phyloP scores from a whole-genome alignment of 202 grass and related monocot species.

The Bolboschoenoplectus hybrid region DNA sequence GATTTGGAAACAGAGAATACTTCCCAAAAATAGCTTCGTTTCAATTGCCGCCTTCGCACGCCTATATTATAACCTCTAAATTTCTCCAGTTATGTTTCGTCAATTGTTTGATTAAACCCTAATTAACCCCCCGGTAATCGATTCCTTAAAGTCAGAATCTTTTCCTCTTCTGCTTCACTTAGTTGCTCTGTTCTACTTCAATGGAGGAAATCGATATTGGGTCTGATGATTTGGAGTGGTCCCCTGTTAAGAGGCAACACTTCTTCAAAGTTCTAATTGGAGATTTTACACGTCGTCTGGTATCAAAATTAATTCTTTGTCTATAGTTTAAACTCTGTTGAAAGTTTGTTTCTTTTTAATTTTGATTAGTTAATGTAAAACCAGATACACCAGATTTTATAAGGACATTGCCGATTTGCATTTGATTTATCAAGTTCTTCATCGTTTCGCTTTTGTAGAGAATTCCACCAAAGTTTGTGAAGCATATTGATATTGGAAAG shows the following conservation, averaged over 20 bases:
- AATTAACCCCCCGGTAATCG: neutral
- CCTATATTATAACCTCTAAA: neutral
- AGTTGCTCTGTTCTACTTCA: constrained; percentile 19
- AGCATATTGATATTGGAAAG: constrained; percentile 64
- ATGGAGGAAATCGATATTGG: neutral
- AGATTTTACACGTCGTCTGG: constrained; percentile 71
- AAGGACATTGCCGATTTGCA: neutral
- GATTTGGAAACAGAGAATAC: neutral
- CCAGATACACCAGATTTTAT: neutral
- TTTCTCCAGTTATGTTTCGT: constrained; percentile 10
- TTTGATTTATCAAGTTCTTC: neutral
- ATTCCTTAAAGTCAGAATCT: neutral
- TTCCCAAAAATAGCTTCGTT: constrained; percentile 13
- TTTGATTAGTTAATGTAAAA: neutral
- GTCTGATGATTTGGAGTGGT: constrained; percentile 29
- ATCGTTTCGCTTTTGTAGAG: constrained; percentile 47
- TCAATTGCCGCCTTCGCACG: neutral
- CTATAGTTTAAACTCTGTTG: neutral
- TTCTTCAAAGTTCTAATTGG: constrained; percentile 98
- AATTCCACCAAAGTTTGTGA: constrained; percentile 78
- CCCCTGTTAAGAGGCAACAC: constrained; percentile 54
- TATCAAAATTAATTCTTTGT: neutral
- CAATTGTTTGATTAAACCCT: constrained; percentile 10
- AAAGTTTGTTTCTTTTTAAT: neutral
- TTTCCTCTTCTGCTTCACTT: neutral